A percentile compares a stretch with the other conserved stretches of the same genome.
Conservation (phyloP, 768 basidiomycete species). For the Lactifluus hygrophoroides region DNA sequence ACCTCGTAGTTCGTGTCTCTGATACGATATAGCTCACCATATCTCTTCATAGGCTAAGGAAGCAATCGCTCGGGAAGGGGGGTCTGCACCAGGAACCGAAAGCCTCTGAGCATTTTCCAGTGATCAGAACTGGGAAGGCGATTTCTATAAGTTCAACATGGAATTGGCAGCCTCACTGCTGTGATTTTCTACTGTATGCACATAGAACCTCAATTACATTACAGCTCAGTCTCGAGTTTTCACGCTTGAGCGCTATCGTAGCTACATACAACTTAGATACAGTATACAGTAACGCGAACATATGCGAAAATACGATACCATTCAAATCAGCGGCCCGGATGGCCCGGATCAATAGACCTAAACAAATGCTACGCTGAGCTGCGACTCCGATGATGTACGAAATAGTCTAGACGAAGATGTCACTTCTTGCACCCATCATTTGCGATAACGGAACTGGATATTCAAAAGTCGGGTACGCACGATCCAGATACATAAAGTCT, state of each 20-base stretch:
- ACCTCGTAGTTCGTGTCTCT: not conserved
- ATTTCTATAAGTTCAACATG: not conserved
- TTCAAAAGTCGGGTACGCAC: conserved; percentile 90
- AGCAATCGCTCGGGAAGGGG: conserved; percentile 19
- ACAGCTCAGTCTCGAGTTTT: too few species aligned
- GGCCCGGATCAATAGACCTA: conserved; percentile 11
- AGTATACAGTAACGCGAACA: too few species aligned
- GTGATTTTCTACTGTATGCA: too few species aligned
- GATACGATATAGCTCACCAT: not conserved
- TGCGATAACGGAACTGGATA: conserved; percentile 97
- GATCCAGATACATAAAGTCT: not conserved
- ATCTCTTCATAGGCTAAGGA: conserved; percentile 27
- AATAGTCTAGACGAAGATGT: conserved; percentile 42
- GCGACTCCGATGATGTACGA: not conserved
- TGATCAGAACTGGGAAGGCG: too few species aligned
- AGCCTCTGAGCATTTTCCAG: too few species aligned
- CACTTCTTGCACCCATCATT: conserved; percentile 85
- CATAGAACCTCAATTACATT: too few species aligned
- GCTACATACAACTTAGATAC: too few species aligned
- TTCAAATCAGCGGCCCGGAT: too few species aligned
- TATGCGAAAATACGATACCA: too few species aligned
- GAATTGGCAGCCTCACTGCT: too few species aligned
- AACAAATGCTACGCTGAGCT: conserved; percentile 4
- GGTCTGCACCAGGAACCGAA: conserved; percentile 11
- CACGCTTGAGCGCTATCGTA: too few species aligned